Evolutionary conservation across 1,284 basidiomycete species (phyloP).

Genomic region (Paramarasmius palmivorus): DNA sequence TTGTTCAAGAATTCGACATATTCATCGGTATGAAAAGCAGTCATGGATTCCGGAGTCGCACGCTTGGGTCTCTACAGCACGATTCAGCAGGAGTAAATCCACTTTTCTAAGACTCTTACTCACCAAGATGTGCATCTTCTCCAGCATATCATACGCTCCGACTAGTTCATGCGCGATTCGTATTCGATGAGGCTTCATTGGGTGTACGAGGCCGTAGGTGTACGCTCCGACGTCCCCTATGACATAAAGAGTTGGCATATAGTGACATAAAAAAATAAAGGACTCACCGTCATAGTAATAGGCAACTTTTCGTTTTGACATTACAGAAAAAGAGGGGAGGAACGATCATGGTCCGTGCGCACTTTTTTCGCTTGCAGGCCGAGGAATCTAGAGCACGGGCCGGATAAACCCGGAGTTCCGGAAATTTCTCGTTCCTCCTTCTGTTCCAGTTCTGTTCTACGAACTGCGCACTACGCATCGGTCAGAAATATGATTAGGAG

Average conservation of each 20-base stretch:
- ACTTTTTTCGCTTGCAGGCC: not conserved
- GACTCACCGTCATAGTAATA: not conserved
- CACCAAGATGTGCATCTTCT: slow-evolving; percentile 90
- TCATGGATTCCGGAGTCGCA: slow-evolving; percentile 83
- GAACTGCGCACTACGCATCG: too few species aligned
- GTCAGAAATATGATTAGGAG: too few species aligned
- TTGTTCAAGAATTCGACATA: slow-evolving; percentile 90
- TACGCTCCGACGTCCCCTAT: slow-evolving; percentile 79
- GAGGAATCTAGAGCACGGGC: too few species aligned
- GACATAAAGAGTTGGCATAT: not conserved
- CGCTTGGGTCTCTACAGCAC: slow-evolving; percentile 71
- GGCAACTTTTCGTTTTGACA: not conserved
- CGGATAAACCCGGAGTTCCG: too few species aligned
- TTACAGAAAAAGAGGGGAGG: not conserved
- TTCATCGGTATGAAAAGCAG: slow-evolving; percentile 96
- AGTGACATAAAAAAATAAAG: not conserved
- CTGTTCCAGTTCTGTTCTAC: too few species aligned
- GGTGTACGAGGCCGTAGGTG: slow-evolving; percentile 87
- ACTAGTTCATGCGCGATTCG: slow-evolving; percentile 92
- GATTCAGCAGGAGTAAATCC: not conserved
- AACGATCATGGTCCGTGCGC: not conserved
- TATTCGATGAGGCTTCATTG: slow-evolving; percentile 96
- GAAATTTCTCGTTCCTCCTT: too few species aligned
- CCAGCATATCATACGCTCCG: slow-evolving; percentile 86
- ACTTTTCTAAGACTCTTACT: too few species aligned